Base-by-base conservation (phyloP, 2,329 filamentous ascomycete species). In the Periconia macrospinosa region DNA sequence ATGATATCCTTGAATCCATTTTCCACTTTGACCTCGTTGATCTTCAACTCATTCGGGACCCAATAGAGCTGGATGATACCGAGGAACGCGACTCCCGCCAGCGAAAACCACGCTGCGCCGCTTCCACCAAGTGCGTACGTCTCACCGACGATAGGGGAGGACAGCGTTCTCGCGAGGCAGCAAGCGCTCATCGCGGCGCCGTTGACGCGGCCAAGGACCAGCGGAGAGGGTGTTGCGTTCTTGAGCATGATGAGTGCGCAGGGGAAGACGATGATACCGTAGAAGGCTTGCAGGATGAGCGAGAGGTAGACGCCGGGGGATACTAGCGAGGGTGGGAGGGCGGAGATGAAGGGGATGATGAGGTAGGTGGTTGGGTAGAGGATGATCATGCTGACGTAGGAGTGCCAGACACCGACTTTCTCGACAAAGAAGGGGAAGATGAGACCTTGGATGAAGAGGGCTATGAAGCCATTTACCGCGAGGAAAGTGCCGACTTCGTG, bases 201-300 rank as follows among this genome's bases (percentile, higher is more conserved):
- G 57, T 91, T 91, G 65, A 91, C 87, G 59, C 84, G 85, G 1
- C 88, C 88, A 14, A 91, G 77, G 2, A 84, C 81, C 0, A 80
- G 79, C 1, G 84, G 78, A 2, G 82, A 82, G 1, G 87, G 86
- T 6, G 85, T 84, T 0, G 88, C 87, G 71, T 90, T 86, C 72
- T 91, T 91, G 65, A 91, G 81, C n/a, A 91, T 75, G 53, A 90
- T 90, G n/a, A 90, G 76, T 0, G 87, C 79, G 23, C 88, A 83
- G 0, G 87, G 88, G 42, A 86, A 87, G 17, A 82, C 83, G 45
- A 90, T 80, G 59, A 90, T 89, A 14, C 85, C 85, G 56, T 85
- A 84, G 52, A 89, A 78, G 53, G 87, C 88, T 62, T 89, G 86
- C 53, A 89, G 71, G 6, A 84, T 75, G 27, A 90, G 76, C 20